These are phyloP conservation scores for Pythium periplocum DNA, from an alignment of 352 stramenopile genomes.

Conservation along the genomic window DNA sequence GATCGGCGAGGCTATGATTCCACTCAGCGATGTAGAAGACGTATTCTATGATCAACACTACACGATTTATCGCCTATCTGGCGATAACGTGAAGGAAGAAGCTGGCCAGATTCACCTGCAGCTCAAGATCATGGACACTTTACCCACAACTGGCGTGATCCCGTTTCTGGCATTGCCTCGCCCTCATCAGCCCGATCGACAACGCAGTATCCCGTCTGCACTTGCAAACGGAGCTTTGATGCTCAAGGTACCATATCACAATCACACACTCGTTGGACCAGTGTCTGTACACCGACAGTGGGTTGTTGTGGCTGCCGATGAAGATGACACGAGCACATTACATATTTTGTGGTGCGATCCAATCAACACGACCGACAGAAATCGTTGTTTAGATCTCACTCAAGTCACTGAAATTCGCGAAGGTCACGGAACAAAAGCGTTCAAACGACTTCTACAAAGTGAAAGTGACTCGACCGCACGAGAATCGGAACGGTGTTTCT, in stretches of 20 bases:
- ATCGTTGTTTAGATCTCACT: slow-evolving; percentile 33
- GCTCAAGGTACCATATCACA: slow-evolving; percentile 79
- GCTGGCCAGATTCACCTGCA: slow-evolving; percentile 63
- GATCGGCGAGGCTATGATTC: slow-evolving; percentile 50
- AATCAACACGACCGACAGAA: slow-evolving; percentile 35
- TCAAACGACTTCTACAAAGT: slow-evolving; percentile 38
- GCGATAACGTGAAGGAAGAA: slow-evolving; percentile 13
- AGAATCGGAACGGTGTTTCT: slow-evolving; percentile 62
- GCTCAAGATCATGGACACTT: slow-evolving; percentile 51
- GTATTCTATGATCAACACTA: slow-evolving; percentile 65
- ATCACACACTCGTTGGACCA: slow-evolving; percentile 29
- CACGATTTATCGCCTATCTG: slow-evolving; percentile 26
- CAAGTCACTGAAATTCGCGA: slow-evolving; percentile 55
- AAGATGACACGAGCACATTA: slow-evolving; percentile 17
- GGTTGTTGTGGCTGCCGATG: slow-evolving; percentile 34
- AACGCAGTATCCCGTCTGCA: slow-evolving; percentile 22
- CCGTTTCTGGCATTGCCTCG: slow-evolving; percentile 26
- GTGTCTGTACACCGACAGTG: slow-evolving; percentile 46
- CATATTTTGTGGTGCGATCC: slow-evolving; percentile 73
- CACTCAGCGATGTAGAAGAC: slow-evolving; percentile 33
- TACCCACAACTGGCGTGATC: slow-evolving; percentile 1
- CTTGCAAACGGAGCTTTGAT: slow-evolving; percentile 58
- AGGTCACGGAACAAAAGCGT: slow-evolving; percentile 54
- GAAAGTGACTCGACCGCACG: slow-evolving; percentile 33
- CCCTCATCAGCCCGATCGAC: slow-evolving; percentile 7